Percentiles rank a stretch among this genome's conserved stretches.
Evolutionary conservation across 202 grass and related monocot genomes (phyloP).

Genomic region (Elaeis oleifera): DNA sequence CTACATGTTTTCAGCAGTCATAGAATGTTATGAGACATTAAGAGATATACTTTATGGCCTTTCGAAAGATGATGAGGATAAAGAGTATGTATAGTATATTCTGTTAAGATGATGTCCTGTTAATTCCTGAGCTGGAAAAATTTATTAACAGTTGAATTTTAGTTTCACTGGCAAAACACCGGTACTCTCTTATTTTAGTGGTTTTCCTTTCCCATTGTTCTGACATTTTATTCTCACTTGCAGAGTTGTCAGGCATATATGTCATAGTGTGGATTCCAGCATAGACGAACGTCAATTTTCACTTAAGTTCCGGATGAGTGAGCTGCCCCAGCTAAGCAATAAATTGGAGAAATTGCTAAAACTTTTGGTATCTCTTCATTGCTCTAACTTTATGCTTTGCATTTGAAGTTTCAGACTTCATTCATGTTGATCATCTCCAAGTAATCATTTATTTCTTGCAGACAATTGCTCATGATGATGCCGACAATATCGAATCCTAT

Average conservation of each 20-base stretch:
- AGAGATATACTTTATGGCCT: constrained; percentile 46
- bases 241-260: constrained; percentile 46
- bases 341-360: constrained; percentile 72
- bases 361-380: constrained; percentile 44
- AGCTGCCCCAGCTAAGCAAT: constrained; percentile 64
- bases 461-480: constrained; percentile 33
- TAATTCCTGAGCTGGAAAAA: constrained; percentile 1
- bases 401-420: background rate
- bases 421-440: background rate
- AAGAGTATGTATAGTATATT: constrained; percentile 37
- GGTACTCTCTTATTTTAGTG: background rate
- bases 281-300: constrained; percentile 18
- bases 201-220: background rate
- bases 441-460: constrained; percentile 28
- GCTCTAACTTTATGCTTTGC: background rate
- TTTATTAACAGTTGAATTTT: too few species aligned
- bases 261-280: constrained; percentile 21
- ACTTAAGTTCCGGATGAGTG: constrained; percentile 52
- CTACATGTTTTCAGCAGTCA: constrained; percentile 61
- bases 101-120: background rate
- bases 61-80: constrained; percentile 38
- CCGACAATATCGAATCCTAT: constrained; percentile 20
- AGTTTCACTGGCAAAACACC: background rate
- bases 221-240: background rate
- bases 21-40: constrained; percentile 73